Evolutionary conservation across 2,329 filamentous ascomycete genomes (phyloP).

Genomic region (Fusarium vanettenii): DNA sequence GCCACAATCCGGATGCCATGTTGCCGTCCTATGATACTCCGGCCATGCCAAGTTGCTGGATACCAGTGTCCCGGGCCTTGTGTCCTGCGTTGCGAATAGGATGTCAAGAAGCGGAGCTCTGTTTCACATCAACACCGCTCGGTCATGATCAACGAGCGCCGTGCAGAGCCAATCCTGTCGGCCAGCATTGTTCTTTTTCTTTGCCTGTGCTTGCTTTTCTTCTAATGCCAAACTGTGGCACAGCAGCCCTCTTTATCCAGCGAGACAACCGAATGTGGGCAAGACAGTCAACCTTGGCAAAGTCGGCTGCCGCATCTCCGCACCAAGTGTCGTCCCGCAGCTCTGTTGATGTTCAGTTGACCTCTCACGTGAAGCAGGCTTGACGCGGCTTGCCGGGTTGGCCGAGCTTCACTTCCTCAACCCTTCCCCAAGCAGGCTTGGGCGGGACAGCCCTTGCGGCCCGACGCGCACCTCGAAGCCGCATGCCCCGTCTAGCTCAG

Average conservation of each 20-base stretch:
- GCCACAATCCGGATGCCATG: not conserved
- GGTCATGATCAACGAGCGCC: not conserved
- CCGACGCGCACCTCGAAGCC: slow-evolving; percentile 42
- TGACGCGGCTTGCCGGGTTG: slow-evolving; percentile 42
- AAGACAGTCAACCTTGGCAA: not conserved
- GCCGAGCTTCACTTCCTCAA: slow-evolving; percentile 34
- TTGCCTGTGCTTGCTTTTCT: not conserved
- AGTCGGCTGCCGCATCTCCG: not conserved
- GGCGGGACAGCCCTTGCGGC: slow-evolving; percentile 45
- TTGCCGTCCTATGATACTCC: not conserved
- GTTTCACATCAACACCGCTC: not conserved
- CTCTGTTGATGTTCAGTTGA: slow-evolving; percentile 16
- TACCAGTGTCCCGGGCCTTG: not conserved
- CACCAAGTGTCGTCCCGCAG: slow-evolving; percentile 1
- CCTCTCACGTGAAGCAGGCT: slow-evolving; percentile 41
- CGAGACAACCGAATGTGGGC: slow-evolving; percentile 2
- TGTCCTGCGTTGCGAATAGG: not conserved
- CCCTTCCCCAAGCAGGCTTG: slow-evolving; percentile 34
- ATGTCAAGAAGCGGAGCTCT: not conserved
- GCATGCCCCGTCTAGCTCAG: slow-evolving; percentile 38
- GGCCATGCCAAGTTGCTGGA: not conserved
- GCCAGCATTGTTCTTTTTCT: not conserved
- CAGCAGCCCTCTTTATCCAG: not conserved
- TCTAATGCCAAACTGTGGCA: not conserved
- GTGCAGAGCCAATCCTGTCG: not conserved